Conservation (phyloP, 2,329 filamentous ascomycete genomes). For the Ceratocystiopsis minuta region DNA sequence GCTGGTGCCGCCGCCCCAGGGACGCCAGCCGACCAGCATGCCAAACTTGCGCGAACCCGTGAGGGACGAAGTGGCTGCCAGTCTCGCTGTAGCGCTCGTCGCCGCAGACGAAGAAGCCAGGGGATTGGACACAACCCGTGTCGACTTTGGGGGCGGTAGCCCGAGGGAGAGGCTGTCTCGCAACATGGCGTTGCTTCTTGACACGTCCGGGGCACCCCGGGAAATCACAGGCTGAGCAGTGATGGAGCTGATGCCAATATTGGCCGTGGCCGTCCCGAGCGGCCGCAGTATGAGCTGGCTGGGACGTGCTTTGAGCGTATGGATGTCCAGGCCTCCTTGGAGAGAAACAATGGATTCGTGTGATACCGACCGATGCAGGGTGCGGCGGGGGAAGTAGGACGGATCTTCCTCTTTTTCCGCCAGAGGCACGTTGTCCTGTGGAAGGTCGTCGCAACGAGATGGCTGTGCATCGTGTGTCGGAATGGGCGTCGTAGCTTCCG, state of each 20-base stretch:
- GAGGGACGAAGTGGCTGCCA: background rate
- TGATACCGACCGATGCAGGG: conserved; percentile 48
- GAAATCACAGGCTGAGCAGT: conserved; percentile 40
- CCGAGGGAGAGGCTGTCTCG: conserved; percentile 32
- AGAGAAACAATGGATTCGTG: conserved; percentile 84
- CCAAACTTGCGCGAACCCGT: conserved; percentile 7
- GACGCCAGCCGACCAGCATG: conserved; percentile 19
- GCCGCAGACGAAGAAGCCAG: background rate
- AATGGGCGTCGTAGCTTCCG: conserved; percentile 3
- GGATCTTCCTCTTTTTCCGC: background rate
- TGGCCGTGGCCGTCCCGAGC: conserved; percentile 33
- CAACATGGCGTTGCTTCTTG: conserved; percentile 35
- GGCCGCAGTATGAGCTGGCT: conserved; percentile 50
- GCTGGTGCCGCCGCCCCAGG: conserved; percentile 19
- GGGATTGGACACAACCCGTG: conserved; percentile 11
- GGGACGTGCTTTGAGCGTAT: conserved; percentile 57
- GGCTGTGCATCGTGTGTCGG: conserved; percentile 1
- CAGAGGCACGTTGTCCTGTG: background rate
- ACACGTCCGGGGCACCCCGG: conserved; percentile 19
- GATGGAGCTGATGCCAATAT: conserved; percentile 39
- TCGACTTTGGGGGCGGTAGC: conserved; percentile 16
- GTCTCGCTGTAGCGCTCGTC: too few species aligned
- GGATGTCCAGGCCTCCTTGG: conserved; percentile 75
- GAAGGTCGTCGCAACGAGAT: background rate
- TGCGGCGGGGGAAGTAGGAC: background rate